Percentiles rank a stretch among this genome's conserved stretches.
Evolutionary conservation across 495 filamentous ascomycete species (phyloP).

Genomic region (Neurospora africana): DNA sequence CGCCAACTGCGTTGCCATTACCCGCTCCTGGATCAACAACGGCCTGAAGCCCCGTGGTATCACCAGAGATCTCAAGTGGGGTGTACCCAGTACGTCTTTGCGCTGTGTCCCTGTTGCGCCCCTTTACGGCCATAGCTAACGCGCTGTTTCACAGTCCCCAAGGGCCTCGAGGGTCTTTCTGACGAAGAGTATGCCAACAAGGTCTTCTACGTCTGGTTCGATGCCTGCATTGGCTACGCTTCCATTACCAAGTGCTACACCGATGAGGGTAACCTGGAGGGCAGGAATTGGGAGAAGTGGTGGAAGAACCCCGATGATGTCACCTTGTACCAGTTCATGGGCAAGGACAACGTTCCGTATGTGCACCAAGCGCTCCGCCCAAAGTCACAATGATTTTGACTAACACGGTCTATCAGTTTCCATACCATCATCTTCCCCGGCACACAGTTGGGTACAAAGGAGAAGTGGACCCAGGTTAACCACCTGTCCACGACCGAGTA

Average conservation of each 20-base stretch:
- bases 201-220: constrained; percentile 97
- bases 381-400: neutral
- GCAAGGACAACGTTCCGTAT: constrained; percentile 84
- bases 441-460: constrained; percentile 69
- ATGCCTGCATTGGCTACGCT: constrained; percentile 92
- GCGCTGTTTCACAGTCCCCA: constrained; percentile 14
- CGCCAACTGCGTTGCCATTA: constrained; percentile 61
- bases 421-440: constrained; percentile 89
- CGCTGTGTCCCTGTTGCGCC: constrained; percentile 45
- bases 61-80: constrained; percentile 89
- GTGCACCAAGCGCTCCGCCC: neutral
- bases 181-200: constrained; percentile 53
- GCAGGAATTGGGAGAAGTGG: constrained; percentile 77
- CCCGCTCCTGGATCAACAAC: constrained; percentile 69
- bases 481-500: constrained; percentile 89
- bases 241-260: constrained; percentile 94
- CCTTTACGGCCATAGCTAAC: constrained; percentile 3
- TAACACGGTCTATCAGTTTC: constrained; percentile 35
- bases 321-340: constrained; percentile 92
- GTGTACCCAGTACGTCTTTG: constrained; percentile 37
- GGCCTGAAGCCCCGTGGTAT: constrained; percentile 78
- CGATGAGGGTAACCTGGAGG: constrained; percentile 23
- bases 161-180: constrained; percentile 13
- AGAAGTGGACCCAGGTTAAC: constrained; percentile 86
- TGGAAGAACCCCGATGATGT: constrained; percentile 88